Conservation (phyloP, 1,284 basidiomycete genomes). For the Albatrellus sp. region DNA sequence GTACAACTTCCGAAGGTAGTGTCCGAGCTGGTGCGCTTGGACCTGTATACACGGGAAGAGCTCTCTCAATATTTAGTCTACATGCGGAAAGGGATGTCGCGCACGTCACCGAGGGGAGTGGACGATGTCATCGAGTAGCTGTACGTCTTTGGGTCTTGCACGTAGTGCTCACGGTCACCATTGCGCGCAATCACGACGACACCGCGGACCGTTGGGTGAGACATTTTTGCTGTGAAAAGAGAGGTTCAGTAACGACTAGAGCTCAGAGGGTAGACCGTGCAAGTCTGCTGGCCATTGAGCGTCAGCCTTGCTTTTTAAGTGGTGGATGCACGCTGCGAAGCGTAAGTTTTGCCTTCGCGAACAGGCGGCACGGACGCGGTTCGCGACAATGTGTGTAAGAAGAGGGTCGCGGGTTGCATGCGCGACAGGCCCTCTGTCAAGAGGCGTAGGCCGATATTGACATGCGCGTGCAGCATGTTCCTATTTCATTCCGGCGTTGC, state of each 20-base stretch:
- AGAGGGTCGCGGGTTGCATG: background rate
- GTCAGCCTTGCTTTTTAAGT: constrained; percentile 3
- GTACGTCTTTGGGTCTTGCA: constrained; percentile 65
- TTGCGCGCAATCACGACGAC: constrained; percentile 76
- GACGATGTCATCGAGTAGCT: constrained; percentile 60
- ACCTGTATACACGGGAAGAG: constrained; percentile 24
- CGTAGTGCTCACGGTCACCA: constrained; percentile 64
- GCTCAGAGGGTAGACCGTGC: constrained; percentile 8
- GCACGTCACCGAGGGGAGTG: constrained; percentile 73
- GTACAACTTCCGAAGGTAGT: constrained; percentile 58
- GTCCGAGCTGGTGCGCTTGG: constrained; percentile 64
- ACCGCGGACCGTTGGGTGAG: constrained; percentile 55
- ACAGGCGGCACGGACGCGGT: background rate
- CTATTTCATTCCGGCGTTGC: constrained; percentile 4
- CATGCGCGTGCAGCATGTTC: background rate
- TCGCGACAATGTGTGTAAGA: background rate
- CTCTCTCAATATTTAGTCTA: too few relatives aligned
- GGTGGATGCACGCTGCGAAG: too few relatives aligned
- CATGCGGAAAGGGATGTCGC: constrained; percentile 9
- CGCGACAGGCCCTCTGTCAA: too few relatives aligned
- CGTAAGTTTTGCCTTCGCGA: background rate
- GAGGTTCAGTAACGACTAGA: background rate
- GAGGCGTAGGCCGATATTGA: too few relatives aligned
- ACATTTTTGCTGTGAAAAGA: constrained; percentile 24
- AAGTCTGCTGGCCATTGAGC: constrained; percentile 6